Conservation (phyloP, 352 stramenopile genomes). For the Globisporangium emineosum region DNA sequence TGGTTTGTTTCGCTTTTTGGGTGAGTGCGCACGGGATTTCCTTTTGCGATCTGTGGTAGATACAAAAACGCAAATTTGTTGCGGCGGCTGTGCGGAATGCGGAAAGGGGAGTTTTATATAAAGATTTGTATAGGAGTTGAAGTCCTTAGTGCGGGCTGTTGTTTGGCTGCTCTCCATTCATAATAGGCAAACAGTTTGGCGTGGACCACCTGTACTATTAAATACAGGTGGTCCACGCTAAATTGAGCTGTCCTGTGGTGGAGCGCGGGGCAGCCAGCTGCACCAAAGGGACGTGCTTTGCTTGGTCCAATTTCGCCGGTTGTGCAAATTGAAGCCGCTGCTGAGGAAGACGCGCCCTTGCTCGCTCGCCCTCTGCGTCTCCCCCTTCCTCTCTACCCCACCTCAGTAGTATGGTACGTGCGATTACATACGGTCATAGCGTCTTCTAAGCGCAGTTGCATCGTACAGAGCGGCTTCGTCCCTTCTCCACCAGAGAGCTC, state of each 20-base stretch:
- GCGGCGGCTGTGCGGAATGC: not conserved
- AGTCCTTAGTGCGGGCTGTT: not conserved
- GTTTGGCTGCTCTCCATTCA: constrained; percentile 10
- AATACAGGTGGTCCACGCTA: constrained; percentile 7
- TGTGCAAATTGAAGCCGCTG: constrained; percentile 3
- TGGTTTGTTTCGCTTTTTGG: constrained; percentile 1
- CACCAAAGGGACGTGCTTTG: not conserved
- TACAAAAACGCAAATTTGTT: not conserved
- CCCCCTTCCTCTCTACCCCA: not conserved
- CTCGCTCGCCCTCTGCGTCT: not conserved
- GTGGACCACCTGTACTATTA: too few relatives aligned
- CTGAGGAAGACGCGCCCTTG: not conserved
- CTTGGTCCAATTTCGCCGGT: not conserved
- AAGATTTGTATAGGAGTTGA: constrained; percentile 9
- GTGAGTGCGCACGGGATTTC: constrained; percentile 2
- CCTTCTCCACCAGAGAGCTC: not conserved
- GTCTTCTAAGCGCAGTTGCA: not conserved
- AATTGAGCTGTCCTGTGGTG: not conserved
- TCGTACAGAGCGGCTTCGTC: not conserved
- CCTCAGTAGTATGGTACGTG: not conserved
- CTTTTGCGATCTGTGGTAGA: constrained; percentile 14
- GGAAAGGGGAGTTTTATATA: constrained; percentile 3
- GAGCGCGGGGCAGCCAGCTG: not conserved
- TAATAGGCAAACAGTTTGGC: too few relatives aligned
- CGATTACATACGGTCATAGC: too few relatives aligned